Evolutionary conservation across 495 filamentous ascomycete species (phyloP).

Genomic region (Neurospora sp.): DNA sequence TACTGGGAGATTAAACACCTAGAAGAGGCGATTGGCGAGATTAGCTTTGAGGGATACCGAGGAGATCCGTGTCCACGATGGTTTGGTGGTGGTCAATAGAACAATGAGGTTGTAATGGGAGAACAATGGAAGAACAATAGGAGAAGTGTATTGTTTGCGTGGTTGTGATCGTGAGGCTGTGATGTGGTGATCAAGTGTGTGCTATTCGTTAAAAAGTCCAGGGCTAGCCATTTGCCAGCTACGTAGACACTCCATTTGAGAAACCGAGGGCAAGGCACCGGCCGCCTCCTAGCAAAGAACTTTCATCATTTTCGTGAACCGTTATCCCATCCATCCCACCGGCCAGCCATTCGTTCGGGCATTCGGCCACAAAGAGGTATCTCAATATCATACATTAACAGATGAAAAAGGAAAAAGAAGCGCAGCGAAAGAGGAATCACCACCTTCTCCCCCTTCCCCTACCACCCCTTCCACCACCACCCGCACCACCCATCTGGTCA

Average conservation of each 20-base stretch:
- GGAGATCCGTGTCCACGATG: background rate
- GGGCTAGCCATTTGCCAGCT: background rate
- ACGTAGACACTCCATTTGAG: background rate
- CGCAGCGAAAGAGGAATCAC: background rate
- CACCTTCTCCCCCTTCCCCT: slow-evolving; percentile 32
- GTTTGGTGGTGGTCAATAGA: background rate
- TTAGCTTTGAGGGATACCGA: background rate
- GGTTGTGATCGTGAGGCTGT: background rate
- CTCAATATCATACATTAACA: background rate
- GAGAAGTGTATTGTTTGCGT: background rate
- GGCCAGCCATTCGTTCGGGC: background rate
- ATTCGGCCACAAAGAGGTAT: background rate
- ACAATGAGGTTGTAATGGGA: background rate
- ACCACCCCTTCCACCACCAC: slow-evolving; percentile 31
- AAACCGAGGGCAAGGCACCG: background rate
- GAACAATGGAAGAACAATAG: background rate
- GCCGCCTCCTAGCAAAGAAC: background rate
- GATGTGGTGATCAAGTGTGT: background rate
- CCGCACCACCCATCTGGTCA: slow-evolving; percentile 43
- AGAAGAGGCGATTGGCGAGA: background rate
- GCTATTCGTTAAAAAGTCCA: background rate
- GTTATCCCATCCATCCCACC: background rate
- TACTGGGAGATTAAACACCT: background rate
- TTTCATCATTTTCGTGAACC: background rate
- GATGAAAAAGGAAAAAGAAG: background rate